Conservation (phyloP, 2,329 filamentous ascomycete species). For the Penicillium sp. region DNA sequence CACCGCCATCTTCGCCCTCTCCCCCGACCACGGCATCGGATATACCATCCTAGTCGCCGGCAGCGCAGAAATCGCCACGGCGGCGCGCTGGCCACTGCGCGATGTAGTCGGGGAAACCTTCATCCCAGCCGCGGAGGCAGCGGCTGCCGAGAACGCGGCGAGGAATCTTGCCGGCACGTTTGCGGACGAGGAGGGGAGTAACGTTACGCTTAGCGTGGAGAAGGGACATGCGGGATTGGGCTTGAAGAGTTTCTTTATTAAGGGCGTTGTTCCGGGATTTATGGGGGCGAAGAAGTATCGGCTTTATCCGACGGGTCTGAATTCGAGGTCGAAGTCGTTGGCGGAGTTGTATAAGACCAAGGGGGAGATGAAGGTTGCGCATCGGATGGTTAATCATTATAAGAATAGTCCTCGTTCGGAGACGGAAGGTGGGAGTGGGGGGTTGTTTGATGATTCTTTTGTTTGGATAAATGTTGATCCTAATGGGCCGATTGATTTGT, state of each 20-base stretch:
- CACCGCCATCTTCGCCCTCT: slow-evolving; percentile 10
- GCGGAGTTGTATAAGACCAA: slow-evolving; percentile 1
- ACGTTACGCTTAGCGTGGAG: slow-evolving; percentile 2
- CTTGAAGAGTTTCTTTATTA: background rate
- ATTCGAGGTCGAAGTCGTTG: background rate
- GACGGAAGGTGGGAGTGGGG: slow-evolving; percentile 11
- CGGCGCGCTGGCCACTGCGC: slow-evolving; percentile 11
- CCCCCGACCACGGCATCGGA: slow-evolving; percentile 16
- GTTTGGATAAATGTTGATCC: slow-evolving; percentile 12
- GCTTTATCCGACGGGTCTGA: slow-evolving; percentile 3
- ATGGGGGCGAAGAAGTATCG: background rate
- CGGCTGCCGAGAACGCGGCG: slow-evolving; percentile 7
- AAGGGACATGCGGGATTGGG: background rate
- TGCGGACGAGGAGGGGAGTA: background rate
- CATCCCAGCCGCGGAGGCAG: slow-evolving; percentile 12
- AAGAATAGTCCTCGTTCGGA: slow-evolving; percentile 3
- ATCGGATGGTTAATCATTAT: background rate
- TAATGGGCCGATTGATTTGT: background rate
- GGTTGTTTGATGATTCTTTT: slow-evolving; percentile 12
- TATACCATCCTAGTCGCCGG: slow-evolving; percentile 10
- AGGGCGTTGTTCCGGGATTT: background rate
- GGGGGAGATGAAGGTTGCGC: background rate
- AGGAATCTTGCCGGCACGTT: slow-evolving; percentile 11
- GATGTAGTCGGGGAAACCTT: slow-evolving; percentile 10
- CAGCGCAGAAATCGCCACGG: background rate